Base-by-base conservation (phyloP, 1,139 yeast genomes). In the Taiozyma sp. region DNA sequence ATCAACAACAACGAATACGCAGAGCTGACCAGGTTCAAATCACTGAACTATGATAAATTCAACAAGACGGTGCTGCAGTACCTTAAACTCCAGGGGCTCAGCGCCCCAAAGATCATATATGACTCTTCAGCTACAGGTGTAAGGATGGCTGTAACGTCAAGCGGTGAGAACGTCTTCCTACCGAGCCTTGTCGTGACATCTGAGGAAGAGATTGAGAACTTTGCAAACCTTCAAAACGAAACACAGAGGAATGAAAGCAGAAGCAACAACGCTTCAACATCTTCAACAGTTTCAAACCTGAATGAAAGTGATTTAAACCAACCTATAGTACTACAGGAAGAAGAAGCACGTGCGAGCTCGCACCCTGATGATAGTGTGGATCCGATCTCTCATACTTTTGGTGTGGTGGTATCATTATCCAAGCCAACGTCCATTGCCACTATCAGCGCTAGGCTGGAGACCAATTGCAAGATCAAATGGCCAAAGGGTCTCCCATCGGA, bases 401-500 rank as follows among this genome's bases (percentile, higher is more conserved):
- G 67, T 5, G 43, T 66, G 2, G 58, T 69, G 10, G 36, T 70
- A 5, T 59, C 69, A 6, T 40, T 69, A 0, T 54, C 59, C 28
- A 62, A 59, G 41, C 62, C 65, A 22, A 59, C 62, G 6, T 50
- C 58, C 9, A 52, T 68, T 6, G 54, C 69, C 4, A 57, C 56
- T 12, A 52, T 71, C 22, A 57, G 62, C 36, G 50, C 69, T 0
- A 67, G 67, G 48, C 52, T 71, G 24, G 65, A 64, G 42, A 61
- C 72, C 3, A 57, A 62, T 16, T 64, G 65, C 4, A 62, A 67
- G 32, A 70, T 80, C 3, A 65, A 75, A 53, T 82, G 87, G 87
- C 81, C 83, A 8, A 70, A 73, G 39, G 81, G 81, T 10, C 81
- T 81, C 30, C 80, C 81, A 1, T 77, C 78, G 59, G 75, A 71